phyloP scores from a whole-genome alignment of 2,329 filamentous ascomycete genomes.

The Penicillium paneum region DNA sequence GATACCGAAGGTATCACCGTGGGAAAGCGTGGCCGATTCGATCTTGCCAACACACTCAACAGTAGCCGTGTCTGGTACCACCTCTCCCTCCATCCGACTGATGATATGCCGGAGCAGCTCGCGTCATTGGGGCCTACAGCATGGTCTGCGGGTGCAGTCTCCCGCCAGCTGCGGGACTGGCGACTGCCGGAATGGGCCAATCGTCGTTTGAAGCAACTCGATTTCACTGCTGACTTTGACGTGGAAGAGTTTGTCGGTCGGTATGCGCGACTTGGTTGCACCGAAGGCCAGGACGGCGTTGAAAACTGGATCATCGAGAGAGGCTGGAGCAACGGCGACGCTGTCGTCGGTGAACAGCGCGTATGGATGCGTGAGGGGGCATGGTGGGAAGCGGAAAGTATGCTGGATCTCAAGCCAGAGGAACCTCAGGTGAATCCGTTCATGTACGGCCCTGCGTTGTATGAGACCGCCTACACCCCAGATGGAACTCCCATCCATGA shows the following conservation, averaged over 20 bases:
- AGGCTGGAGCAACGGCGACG: conserved; percentile 97
- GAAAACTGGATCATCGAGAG: conserved; percentile 92
- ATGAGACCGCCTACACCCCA: conserved; percentile 71
- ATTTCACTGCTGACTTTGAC: conserved; percentile 97
- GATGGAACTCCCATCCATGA: conserved; percentile 57
- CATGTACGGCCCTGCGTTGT: conserved; percentile 55
- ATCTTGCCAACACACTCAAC: conserved; percentile 68
- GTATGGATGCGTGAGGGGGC: conserved; percentile 92
- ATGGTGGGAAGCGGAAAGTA: conserved; percentile 97
- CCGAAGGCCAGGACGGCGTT: conserved; percentile 85
- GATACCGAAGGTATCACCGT: conserved; percentile 75
- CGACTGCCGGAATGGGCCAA: conserved; percentile 95
- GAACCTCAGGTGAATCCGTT: conserved; percentile 48
- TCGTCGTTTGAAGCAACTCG: conserved; percentile 80
- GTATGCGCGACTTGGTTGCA: conserved; percentile 79
- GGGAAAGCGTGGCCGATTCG: conserved; percentile 73
- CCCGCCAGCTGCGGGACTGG: conserved; percentile 89
- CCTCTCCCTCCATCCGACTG: conserved; percentile 83
- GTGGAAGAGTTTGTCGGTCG: conserved; percentile 84
- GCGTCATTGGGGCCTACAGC: conserved; percentile 66
- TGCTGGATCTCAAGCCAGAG: conserved; percentile 81
- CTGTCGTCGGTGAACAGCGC: conserved; percentile 83
- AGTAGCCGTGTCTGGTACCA: conserved; percentile 96
- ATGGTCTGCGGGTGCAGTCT: conserved; percentile 92
- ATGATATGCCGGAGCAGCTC: conserved; percentile 73